These are phyloP conservation scores for Copromyces sp. DNA, from an alignment of 495 filamentous ascomycete genomes.

Conservation along the genomic window DNA sequence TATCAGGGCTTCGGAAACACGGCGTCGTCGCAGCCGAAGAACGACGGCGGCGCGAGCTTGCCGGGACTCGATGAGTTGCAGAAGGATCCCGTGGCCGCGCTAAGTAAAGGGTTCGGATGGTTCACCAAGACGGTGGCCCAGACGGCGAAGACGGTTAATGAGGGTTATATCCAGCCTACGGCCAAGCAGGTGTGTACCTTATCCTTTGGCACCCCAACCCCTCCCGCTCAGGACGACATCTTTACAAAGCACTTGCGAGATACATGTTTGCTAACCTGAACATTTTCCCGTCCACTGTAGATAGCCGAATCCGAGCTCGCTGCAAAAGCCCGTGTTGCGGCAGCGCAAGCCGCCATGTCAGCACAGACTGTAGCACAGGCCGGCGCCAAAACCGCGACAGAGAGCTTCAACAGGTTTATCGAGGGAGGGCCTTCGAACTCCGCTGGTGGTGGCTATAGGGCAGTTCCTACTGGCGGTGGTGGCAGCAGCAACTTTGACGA, in stretches of 20 bases:
- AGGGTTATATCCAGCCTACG: slow-evolving; percentile 81
- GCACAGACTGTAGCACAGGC: slow-evolving; percentile 34
- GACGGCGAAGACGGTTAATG: slow-evolving; percentile 79
- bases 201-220: background rate
- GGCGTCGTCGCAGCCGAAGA: slow-evolving; percentile 34
- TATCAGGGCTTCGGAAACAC: slow-evolving; percentile 82
- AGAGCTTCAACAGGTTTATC: slow-evolving; percentile 73
- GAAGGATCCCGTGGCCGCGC: slow-evolving; percentile 77
- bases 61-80: slow-evolving; percentile 75
- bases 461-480: slow-evolving; percentile 14
- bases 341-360: slow-evolving; percentile 50
- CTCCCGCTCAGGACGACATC: background rate
- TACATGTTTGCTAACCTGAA: background rate
- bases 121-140: slow-evolving; percentile 77
- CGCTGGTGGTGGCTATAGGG: slow-evolving; percentile 17
- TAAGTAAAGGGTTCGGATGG: slow-evolving; percentile 92
- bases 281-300: slow-evolving; percentile 26
- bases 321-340: slow-evolving; percentile 65
- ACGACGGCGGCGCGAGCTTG: slow-evolving; percentile 30
- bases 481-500: slow-evolving; percentile 28
- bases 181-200: slow-evolving; percentile 59
- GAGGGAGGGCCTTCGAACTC: slow-evolving; percentile 37
- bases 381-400: slow-evolving; percentile 60
- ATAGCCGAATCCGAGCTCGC: slow-evolving; percentile 82
- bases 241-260: background rate